Evolutionary conservation across 2,329 filamentous ascomycete species (phyloP), one percentile per base, ranked within the genome.

Genomic region (Incumbomyces delicatus): DNA sequence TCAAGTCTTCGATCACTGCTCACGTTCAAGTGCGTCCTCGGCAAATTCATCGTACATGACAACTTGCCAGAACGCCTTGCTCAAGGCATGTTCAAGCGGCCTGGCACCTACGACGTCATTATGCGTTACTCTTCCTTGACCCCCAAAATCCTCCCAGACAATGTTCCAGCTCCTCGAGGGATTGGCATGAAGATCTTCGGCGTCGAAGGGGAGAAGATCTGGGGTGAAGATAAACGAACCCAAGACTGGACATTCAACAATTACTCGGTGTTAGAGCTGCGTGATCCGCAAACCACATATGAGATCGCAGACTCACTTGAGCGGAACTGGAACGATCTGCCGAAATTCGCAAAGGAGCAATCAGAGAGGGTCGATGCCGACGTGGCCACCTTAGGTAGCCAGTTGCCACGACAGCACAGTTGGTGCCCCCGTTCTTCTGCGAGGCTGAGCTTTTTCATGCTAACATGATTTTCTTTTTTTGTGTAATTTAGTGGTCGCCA

Each of bases 51-150:
- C 34, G 50, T 53, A 20, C 47, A 48, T 20, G 41, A 50, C 35
- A 44, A 53, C 38, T 44, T 53, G 4, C 46, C 47, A 14, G 35
- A 50, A 13, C 36, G 52, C n/a, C 44, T 53, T 7, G 51, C 51
- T 7, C 51, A 53, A 40, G 51, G 51, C 36, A 53, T 53, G 51
- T 53, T 53, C 46, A 39, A 44, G 22, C 40, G 47, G n/a, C 47
- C 51, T 30, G 51, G 47, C 17, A 47, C 41, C 12, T 52, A 53
- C 50, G 51, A 53, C 30, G 50, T 53, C 27, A 53, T 53, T 33
- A 53, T 53, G 51, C 47, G 51, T 8, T 53, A 53, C 35, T 53
- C 51, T 17, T 53, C 51, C n/a, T 43, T 52, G 16, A 53, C 51
- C 3, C 51, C 51, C 13, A 53, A 53, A 14, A 31, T 53, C 35